A percentile compares a stretch with the other conserved stretches of the same genome.
Conservation (phyloP, 768 basidiomycete species). For the Mycena capillaripes region DNA sequence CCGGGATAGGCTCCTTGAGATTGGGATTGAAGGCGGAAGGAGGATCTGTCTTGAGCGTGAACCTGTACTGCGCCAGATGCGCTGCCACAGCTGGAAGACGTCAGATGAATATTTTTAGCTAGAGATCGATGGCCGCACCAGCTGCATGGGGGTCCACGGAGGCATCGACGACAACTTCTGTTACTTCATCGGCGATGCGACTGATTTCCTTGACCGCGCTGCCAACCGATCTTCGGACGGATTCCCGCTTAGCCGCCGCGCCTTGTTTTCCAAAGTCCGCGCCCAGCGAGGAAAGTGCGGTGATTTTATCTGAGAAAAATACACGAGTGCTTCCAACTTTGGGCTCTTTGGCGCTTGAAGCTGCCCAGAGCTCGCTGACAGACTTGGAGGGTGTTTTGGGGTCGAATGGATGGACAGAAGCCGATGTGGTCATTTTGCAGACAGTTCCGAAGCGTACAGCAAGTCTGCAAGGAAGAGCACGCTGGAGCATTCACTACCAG, state of each 20-base stretch:
- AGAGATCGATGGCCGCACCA: conserved; percentile 57
- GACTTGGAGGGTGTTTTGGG: conserved; percentile 52
- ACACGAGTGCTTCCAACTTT: conserved; percentile 75
- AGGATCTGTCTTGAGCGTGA: conserved; percentile 82
- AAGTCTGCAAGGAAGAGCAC: neutral
- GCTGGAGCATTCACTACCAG: conserved; percentile 16
- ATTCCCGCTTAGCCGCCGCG: conserved; percentile 67
- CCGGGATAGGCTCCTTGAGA: conserved; percentile 63
- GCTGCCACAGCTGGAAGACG: conserved; percentile 76
- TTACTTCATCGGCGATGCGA: conserved; percentile 68
- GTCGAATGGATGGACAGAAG: conserved; percentile 72
- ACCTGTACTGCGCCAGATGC: conserved; percentile 80
- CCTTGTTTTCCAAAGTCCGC: conserved; percentile 64
- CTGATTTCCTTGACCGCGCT: conserved; percentile 80
- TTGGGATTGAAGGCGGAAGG: conserved; percentile 77
- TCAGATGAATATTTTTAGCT: conserved; percentile 16
- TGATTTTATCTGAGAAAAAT: conserved; percentile 66
- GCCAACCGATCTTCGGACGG: conserved; percentile 79
- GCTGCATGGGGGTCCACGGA: conserved; percentile 82
- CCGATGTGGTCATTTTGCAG: conserved; percentile 65
- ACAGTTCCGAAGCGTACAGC: neutral
- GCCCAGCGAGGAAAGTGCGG: conserved; percentile 72
- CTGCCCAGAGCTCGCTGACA: conserved; percentile 62
- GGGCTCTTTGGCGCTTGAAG: conserved; percentile 64
- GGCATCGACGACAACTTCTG: conserved; percentile 74